Evolutionary conservation across 257 asterid species (phyloP), one percentile per base, ranked within the genome.

Genomic region (Solanum gandarillasii): DNA sequence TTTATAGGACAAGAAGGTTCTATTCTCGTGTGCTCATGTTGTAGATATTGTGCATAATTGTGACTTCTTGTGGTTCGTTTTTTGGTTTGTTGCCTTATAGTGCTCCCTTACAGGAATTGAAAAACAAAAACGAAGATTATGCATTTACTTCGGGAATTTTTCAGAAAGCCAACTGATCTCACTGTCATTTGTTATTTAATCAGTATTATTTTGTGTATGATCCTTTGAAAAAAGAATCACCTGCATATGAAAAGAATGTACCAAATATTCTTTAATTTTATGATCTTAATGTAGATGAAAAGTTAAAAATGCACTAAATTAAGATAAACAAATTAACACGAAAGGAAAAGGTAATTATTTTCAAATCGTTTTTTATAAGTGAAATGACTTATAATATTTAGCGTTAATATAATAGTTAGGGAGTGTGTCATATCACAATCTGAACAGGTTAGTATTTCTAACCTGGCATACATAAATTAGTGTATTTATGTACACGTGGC

Each of bases 1-100:
- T 92, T 73, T 35, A 93, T 5, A 94, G 93, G 87, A 95, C 98
- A 5, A 93, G 94, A 87, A 90, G 85, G 32, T 73, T 93, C 52
- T 97, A 97, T 46, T 86, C 89, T 10, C 91, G 70, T 86, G 90
- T 89, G 39, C 86, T 89, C 13, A 21, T 86, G 74, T 74, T 86
- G 87, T 81, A 81, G 18, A 79, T 79, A 27, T 16, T 79, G 65
- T 41, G 65, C 55, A 41, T 25, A 41, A 12, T 41, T 78, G 62
- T 78, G 62, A 41, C 1, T 76, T 76, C 12, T 78, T n/a, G 25
- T 46, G 25, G 67, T 29, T 46, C 85, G 7, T 16, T 2, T 7
- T 8, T 78, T 76, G 12, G 60, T 39, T 76, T 76, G 60, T 76
- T 39, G 60, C 23, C n/a, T 39, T 76, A n/a, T 38, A 6, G 23